Base-by-base conservation (phyloP, 371 early-diverging fungal species). In the Rhizopus sp. region DNA sequence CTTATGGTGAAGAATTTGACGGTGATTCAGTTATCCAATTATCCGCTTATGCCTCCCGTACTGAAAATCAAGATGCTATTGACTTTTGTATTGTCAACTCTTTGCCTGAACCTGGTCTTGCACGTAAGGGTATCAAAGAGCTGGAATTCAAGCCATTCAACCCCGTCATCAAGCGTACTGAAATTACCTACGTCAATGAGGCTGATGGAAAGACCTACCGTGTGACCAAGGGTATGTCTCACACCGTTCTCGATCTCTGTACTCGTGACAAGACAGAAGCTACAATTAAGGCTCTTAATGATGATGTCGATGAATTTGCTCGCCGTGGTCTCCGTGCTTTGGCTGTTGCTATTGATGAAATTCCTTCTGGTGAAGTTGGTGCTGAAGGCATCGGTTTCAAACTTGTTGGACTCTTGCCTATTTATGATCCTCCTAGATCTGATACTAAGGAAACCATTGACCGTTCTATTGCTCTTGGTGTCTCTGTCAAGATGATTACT, bases 401-500 rank as follows among this genome's bases (percentile, higher is more conserved):
- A 60, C 67, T 77, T 17, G 70, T 88, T 57, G 89, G 87, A 61
- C 80, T 89, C 40, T 77, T 90, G 58, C 85, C 88, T 48, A 81
- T 97, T 63, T 90, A 90, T 64, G 97, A 95, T 80, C 95, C 95
- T 12, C 93, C 95, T 16, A 89, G 89, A 51, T 81, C 84, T 55
- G 91, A 89, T 57, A 86, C 89, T 49, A 85, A 87, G 81, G 88
- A 83, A 58, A 93, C 93, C 31, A 93, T 95, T 62, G 84, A 86
- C 52, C 88, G 89, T 50, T 87, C 93, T 64, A 82, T 87, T 59
- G 81, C 75, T 40, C 89, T 94, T 42, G 96, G 96, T 60, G 90
- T 97, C 58, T 73, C 88, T 66, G 93, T 95, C 63, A 88, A 94
- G 80, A 95, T 97, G 95, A 92, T 95, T 70, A 95, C 96, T 34